A percentile compares a stretch with the other conserved stretches of the same genome.
phyloP scores from a whole-genome alignment of 163 green algal genomes.

The Scenedesmus sp. region DNA sequence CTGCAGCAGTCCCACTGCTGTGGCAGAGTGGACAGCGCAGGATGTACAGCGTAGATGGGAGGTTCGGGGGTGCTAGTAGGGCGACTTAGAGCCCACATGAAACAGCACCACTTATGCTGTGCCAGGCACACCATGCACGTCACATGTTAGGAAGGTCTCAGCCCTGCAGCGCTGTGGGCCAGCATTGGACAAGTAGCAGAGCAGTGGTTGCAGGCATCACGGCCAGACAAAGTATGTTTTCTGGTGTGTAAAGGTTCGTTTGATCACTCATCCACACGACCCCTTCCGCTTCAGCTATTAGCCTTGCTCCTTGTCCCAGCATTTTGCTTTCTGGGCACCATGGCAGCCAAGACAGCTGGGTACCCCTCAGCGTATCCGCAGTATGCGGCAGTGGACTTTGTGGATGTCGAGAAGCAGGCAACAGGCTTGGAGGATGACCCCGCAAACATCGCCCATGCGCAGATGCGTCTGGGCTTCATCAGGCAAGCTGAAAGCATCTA shows the following conservation, averaged over 20 bases:
- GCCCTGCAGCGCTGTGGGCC: not conserved
- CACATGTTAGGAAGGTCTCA: not conserved
- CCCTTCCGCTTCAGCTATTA: not conserved
- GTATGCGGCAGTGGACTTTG: constrained; percentile 6
- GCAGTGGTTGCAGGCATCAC: not conserved
- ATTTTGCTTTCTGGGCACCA: not conserved
- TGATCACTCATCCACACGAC: not conserved
- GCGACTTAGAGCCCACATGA: too few relatives aligned
- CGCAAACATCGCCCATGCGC: not conserved
- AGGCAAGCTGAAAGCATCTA: not conserved
- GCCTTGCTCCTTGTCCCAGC: not conserved
- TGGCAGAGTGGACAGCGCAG: too few relatives aligned
- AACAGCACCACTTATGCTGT: too few relatives aligned
- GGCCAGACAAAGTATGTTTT: too few relatives aligned
- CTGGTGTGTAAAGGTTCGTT: not conserved
- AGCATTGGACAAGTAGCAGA: not conserved
- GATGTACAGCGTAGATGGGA: too few relatives aligned
- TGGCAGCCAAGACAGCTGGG: constrained; percentile 18
- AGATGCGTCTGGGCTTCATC: constrained; percentile 36
- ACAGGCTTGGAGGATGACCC: not conserved
- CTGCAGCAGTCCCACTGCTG: too few relatives aligned
- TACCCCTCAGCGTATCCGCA: not conserved
- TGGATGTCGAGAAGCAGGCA: constrained; percentile 29
- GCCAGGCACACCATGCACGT: not conserved
- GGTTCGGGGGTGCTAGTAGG: too few relatives aligned